Evolutionary conservation across 169 alveolate genomes (phyloP), one percentile per base, ranked within the genome.

Genomic region (Cryptosporidium viatorum): DNA sequence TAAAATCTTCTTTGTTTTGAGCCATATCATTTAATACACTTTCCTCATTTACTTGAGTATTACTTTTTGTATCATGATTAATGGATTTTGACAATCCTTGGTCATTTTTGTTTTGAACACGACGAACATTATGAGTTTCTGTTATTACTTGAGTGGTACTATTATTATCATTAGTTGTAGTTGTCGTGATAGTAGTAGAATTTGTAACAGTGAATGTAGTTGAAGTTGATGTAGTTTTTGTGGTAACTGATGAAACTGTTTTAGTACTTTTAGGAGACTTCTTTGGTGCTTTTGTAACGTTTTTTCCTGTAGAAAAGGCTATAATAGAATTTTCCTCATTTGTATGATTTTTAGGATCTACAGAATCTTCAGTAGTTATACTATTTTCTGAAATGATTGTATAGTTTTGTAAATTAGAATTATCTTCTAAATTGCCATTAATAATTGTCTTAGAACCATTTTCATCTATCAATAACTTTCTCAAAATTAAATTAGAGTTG

Each of bases 11-110:
- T 12, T 67, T 80, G 21, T 65, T 55, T 58, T 52, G 39, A 31
- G 86, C 86, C 23, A 52, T 31, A 18, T 80, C 89, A 29, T 43
- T 74, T 37, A 58, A 58, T 8, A 26, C 3, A 21, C 52, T 55
- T 18, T 59, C 69, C 9, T 51, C n/a, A 29, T 50, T 55, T 7
- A 55, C 21, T 50, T n/a, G 21, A 33, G 33, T 39, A 9, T 35
- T 48, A 18, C 18, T 12, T 4, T 55, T 26, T 9, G 58, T 39
- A 0, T 31, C 31, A 33, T 71, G 26, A 14, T 18, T 50, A 9
- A 14, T 26, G 23, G 14, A 50, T 14, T 48, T 37, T 16, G 85
- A 9, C 16, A n/a, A 4, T 31, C 33, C 67, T 71, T 55, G 29
- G 0, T 26, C 69, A 6, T 18, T 18, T 50, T 26, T 71, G 41